Base-by-base conservation (phyloP, 495 filamentous ascomycete species). In the Lindgomyces ingoldianus region DNA sequence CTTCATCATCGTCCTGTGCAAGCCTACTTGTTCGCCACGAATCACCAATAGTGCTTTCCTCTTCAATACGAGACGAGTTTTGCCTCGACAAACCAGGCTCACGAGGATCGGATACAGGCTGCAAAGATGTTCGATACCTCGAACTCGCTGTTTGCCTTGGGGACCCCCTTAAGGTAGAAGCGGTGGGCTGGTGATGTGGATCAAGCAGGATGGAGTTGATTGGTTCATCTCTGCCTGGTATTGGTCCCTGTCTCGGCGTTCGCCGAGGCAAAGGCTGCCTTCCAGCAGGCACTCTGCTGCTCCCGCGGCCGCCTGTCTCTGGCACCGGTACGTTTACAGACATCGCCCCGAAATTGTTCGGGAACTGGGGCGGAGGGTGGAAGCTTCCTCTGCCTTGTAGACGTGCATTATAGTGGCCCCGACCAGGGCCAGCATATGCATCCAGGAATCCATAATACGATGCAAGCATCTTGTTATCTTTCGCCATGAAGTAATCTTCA, bases 381-480 rank as follows among this genome's bases (percentile, higher is more conserved):
- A 93, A 93, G 12, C 41, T 51, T 6, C 64, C 45, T 21, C 22
- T 52, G 6, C 33, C 41, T 46, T 69, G 66, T 8, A 65, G 19
- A 2, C 56, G 55, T 29, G 57, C 57, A 36, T 61, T 56, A 39
- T 52, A 49, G 4, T 26, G 27, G n/a, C 67, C 60, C 21, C 54
- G 53, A 2, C 52, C 58, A 12, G 57, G 22, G 9, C 47, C 57
- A 11, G 64, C 66, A 74, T 98, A 98, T 59, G 95, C 89, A 74
- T 96, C 90, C 54, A 97, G 77, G 73, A 98, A 98, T 4, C 91
- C 90, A 66, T 92, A 89, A 71, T 96, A 93, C 0, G 94, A 97
- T 18, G 91, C 90, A 22, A 93, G 84, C 92, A 98, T 96, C 81
- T 98, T 98, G 64, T 91, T 90, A 69, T 98, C 91, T 71, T 96